A percentile compares a stretch with the other conserved stretches of the same genome.
Evolutionary conservation across 129 eudicot genomes (phyloP).

Genomic region (Helianthus annuus): DNA sequence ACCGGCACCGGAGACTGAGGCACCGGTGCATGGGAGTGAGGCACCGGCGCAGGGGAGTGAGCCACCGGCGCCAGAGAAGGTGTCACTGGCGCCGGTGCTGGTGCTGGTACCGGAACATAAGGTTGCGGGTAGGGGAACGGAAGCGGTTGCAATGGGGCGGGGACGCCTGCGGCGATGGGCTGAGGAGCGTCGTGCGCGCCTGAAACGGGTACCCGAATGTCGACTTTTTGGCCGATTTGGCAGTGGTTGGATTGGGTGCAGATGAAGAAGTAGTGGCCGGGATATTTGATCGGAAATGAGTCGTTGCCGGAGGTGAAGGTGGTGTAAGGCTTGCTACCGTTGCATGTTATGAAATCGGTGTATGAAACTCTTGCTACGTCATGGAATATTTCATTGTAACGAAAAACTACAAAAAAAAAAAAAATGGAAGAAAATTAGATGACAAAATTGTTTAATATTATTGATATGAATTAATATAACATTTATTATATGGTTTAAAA

Average conservation of each 20-base stretch:
- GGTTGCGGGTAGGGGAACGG: constrained; percentile 42
- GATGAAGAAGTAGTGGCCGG: constrained; percentile 58
- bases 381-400: constrained; percentile 36
- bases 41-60: not conserved
- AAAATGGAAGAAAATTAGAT: not conserved
- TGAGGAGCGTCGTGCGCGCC: not conserved
- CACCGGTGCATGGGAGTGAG: not conserved
- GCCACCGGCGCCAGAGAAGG: not conserved
- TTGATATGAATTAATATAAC: not conserved
- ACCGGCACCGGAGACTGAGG: not conserved
- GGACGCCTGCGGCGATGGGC: not conserved
- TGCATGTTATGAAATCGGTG: constrained; percentile 42
- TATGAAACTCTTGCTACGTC: constrained; percentile 54
- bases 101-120: not conserved
- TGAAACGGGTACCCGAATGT: constrained; percentile 43
- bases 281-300: constrained; percentile 30
- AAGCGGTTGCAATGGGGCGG: constrained; percentile 33
- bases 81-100: not conserved
- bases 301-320: constrained; percentile 51
- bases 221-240: constrained; percentile 51
- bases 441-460: not conserved
- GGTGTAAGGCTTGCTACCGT: constrained; percentile 24
- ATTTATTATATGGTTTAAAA: not conserved
- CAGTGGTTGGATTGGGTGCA: constrained; percentile 54
- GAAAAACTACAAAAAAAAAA: constrained; percentile 41